Conservation (phyloP, 1,284 basidiomycete species). For the Cutaneotrichosporon sp. region DNA sequence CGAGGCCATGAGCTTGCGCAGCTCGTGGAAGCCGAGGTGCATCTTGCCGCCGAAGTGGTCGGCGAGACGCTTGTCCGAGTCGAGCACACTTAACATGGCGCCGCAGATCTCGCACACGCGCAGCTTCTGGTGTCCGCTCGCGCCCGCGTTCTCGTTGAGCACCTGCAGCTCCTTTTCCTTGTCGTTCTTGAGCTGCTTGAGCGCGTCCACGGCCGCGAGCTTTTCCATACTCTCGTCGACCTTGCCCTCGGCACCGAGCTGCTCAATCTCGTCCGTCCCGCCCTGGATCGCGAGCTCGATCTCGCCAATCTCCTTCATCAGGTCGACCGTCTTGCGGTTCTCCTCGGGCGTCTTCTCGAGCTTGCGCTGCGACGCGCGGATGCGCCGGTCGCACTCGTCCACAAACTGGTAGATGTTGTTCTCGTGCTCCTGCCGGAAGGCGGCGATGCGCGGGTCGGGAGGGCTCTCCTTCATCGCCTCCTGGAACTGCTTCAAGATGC, state of each 20-base stretch:
- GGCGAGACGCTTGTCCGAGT: constrained; percentile 96
- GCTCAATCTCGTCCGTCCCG: constrained; percentile 97
- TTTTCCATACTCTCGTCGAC: constrained; percentile 98
- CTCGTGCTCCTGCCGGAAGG: constrained; percentile 93
- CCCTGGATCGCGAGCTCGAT: constrained; percentile 98
- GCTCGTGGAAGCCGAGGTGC: constrained; percentile 97
- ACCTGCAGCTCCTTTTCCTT: constrained; percentile 98
- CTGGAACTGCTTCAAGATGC: constrained; percentile 87
- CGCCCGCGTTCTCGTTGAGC: constrained; percentile 96
- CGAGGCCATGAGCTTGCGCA: constrained; percentile 87
- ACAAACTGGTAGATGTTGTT: constrained; percentile 93
- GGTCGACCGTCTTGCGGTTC: constrained; percentile 95
- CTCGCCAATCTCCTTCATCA: constrained; percentile 99
- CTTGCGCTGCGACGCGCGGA: constrained; percentile 87
- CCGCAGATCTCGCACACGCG: constrained; percentile 99
- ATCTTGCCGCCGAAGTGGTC: constrained; percentile 99
- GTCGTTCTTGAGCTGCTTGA: constrained; percentile 93
- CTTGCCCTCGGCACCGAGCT: constrained; percentile 92
- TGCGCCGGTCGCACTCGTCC: constrained; percentile 96
- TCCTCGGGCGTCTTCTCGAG: constrained; percentile 99
- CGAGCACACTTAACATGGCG: constrained; percentile 94
- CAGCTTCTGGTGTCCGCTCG: constrained; percentile 97
- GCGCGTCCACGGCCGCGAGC: constrained; percentile 93
- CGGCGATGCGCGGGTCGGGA: constrained; percentile 72
- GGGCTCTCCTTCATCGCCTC: constrained; percentile 74